Percentiles rank a stretch among this genome's conserved stretches.
These are phyloP conservation scores for Volvariella volvacea DNA, from an alignment of 1,284 basidiomycete genomes.

Conservation along the genomic window DNA sequence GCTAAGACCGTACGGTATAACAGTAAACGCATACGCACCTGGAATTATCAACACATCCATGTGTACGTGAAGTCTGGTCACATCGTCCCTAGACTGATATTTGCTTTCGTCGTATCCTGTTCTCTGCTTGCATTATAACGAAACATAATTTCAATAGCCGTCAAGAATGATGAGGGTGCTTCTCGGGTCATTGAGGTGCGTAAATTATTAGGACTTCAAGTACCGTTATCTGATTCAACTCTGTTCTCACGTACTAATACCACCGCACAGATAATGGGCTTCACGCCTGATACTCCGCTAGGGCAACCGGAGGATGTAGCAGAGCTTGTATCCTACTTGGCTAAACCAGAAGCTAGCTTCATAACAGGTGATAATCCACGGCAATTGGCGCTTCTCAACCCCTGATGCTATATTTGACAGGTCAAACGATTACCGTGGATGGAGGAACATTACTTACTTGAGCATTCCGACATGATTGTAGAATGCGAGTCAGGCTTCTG, in stretches of 20 bases:
- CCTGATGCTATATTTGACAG: too few relatives aligned
- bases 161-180: background rate
- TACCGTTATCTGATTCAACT: background rate
- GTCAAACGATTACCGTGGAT: too few relatives aligned
- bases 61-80: too few relatives aligned
- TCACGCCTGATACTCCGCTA: background rate
- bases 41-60: conserved; percentile 8
- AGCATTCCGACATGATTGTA: too few relatives aligned
- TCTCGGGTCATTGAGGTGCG: too few relatives aligned
- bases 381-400: background rate
- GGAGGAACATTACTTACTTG: too few relatives aligned
- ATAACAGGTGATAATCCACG: conserved; percentile 15
- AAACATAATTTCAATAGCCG: background rate
- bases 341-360: conserved; percentile 15
- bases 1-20: conserved; percentile 20
- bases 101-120: too few relatives aligned
- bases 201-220: too few relatives aligned
- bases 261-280: background rate
- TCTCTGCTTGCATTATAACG: background rate
- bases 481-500: too few relatives aligned
- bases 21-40: conserved; percentile 25
- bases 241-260: background rate
- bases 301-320: conserved; percentile 18
- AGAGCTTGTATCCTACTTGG: conserved; percentile 18
- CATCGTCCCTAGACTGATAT: conserved; percentile 1